Evolutionary conservation across 2,329 filamentous ascomycete species (phyloP).

Genomic region (Paraphoma sp.): DNA sequence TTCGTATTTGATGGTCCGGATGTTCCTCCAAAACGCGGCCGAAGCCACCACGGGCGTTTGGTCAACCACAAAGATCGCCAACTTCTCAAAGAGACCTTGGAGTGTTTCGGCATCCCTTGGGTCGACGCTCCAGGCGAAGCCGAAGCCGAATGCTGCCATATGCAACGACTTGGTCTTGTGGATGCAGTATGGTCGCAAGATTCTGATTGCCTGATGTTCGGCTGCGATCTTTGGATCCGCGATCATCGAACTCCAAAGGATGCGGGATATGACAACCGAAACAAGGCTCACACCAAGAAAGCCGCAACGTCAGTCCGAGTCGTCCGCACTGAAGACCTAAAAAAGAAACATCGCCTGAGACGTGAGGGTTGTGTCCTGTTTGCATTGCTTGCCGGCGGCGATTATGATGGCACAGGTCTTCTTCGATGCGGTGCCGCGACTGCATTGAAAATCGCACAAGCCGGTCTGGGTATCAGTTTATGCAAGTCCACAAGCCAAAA

Average conservation of each 20-base stretch:
- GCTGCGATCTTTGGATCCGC: slow-evolving; percentile 50
- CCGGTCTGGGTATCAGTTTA: slow-evolving; percentile 36
- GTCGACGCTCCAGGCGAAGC: slow-evolving; percentile 55
- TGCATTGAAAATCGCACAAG: slow-evolving; percentile 30
- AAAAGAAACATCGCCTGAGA: slow-evolving; percentile 35
- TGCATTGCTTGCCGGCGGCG: slow-evolving; percentile 49
- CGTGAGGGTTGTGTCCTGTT: slow-evolving; percentile 47
- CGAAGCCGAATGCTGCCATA: slow-evolving; percentile 54
- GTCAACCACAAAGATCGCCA: too few relatives aligned
- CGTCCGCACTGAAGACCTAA: slow-evolving; percentile 34
- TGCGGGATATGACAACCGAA: slow-evolving; percentile 16
- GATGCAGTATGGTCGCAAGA: slow-evolving; percentile 59
- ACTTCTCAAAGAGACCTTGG: too few relatives aligned
- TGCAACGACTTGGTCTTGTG: slow-evolving; percentile 51
- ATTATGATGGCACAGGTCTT: slow-evolving; percentile 48
- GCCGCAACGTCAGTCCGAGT: slow-evolving; percentile 37
- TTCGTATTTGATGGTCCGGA: too few relatives aligned
- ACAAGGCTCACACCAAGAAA: slow-evolving; percentile 38
- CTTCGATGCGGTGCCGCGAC: slow-evolving; percentile 41
- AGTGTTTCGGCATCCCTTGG: slow-evolving; percentile 50
- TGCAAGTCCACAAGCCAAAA: slow-evolving; percentile 20
- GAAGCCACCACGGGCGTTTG: too few relatives aligned
- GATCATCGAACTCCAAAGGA: slow-evolving; percentile 29
- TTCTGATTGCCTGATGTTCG: slow-evolving; percentile 56
- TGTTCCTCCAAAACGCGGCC: too few relatives aligned